phyloP scores from a whole-genome alignment of 2,329 filamentous ascomycete species.

The Pyrenochaeta sp. region DNA sequence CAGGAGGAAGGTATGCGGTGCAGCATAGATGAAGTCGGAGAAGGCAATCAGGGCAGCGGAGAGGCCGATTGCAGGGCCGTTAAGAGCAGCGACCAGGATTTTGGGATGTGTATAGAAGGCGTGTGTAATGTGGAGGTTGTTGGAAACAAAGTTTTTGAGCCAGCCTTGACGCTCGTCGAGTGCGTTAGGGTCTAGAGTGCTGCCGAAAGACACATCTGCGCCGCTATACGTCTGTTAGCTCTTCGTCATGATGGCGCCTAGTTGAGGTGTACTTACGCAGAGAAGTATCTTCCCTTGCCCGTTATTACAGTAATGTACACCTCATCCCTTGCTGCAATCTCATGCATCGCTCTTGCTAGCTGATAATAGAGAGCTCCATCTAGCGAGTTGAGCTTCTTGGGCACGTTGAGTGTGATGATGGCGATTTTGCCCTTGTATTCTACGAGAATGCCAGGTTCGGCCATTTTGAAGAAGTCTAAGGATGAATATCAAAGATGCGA shows the following conservation, averaged over 20 bases:
- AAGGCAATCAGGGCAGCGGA: conserved; percentile 83
- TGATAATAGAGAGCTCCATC: conserved; percentile 77
- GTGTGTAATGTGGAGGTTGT: conserved; percentile 89
- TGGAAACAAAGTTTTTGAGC: conserved; percentile 76
- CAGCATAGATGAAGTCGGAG: conserved; percentile 89
- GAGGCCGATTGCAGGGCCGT: conserved; percentile 89
- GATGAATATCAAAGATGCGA: background rate
- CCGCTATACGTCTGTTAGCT: conserved; percentile 63
- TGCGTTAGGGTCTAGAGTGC: conserved; percentile 46
- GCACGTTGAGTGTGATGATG: conserved; percentile 85
- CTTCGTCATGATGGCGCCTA: background rate
- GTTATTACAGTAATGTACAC: conserved; percentile 86
- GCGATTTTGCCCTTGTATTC: conserved; percentile 75
- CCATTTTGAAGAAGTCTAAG: conserved; percentile 36
- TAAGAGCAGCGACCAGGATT: conserved; percentile 88
- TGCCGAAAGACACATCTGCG: conserved; percentile 74
- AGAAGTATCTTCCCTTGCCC: conserved; percentile 83
- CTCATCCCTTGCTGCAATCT: conserved; percentile 80
- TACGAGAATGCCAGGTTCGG: conserved; percentile 62
- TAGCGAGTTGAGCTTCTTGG: conserved; percentile 88
- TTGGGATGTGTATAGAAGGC: conserved; percentile 95
- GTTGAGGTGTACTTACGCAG: conserved; percentile 69
- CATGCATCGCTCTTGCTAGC: conserved; percentile 75
- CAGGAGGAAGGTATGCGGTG: conserved; percentile 82
- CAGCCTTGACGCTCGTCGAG: conserved; percentile 62